These are phyloP conservation scores for Coniophora puteana DNA, from an alignment of 1,284 basidiomycete genomes.

Conservation along the genomic window DNA sequence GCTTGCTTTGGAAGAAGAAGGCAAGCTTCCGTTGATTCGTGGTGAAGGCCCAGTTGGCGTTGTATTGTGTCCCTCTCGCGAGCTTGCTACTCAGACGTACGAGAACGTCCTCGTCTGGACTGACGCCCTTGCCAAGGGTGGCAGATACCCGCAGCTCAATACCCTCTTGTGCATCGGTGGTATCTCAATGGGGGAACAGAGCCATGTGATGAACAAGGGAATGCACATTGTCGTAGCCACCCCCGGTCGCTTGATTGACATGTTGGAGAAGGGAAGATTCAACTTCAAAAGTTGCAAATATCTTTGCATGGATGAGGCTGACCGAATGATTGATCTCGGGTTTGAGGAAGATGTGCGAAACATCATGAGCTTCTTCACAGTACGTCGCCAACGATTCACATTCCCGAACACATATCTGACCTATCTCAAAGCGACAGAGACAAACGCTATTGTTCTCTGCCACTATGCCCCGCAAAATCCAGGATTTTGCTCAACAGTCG, in stretches of 20 bases:
- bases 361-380: constrained; percentile 98
- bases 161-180: constrained; percentile 95
- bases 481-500: constrained; percentile 96
- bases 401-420: constrained; percentile 15
- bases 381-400: constrained; percentile 27
- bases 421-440: constrained; percentile 72
- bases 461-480: constrained; percentile 98
- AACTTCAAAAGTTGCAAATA: constrained; percentile 92
- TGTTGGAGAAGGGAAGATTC: constrained; percentile 92
- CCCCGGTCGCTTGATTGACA: constrained; percentile 93
- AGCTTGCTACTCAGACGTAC: constrained; percentile 93
- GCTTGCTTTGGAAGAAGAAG: constrained; percentile 92
- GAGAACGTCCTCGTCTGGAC: constrained; percentile 92
- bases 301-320: constrained; percentile 98
- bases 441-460: constrained; percentile 98
- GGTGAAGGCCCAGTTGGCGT: constrained; percentile 97
- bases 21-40: constrained; percentile 82
- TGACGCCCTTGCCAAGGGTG: constrained; percentile 72
- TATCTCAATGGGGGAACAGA: constrained; percentile 96
- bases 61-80: constrained; percentile 92
- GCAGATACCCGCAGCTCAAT: constrained; percentile 82
- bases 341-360: constrained; percentile 99
- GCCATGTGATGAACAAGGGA: constrained; percentile 84
- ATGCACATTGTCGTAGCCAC: constrained; percentile 97
- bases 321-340: constrained; percentile 98